Evolutionary conservation across 257 asterid species (phyloP).

Genomic region (Solanum dulcamara): DNA sequence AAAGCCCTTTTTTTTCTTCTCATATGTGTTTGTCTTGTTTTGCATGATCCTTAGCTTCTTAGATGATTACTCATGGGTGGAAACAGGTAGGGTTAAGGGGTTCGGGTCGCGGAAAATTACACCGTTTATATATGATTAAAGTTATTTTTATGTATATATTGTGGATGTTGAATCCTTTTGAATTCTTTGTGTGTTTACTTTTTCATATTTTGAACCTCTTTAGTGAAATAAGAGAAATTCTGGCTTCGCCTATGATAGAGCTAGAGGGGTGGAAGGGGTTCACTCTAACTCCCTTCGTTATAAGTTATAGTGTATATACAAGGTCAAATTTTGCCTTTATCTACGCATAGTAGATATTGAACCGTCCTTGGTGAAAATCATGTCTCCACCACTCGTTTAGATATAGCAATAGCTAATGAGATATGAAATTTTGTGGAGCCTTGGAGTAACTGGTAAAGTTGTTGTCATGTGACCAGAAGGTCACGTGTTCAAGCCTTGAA

Average conservation of each 20-base stretch:
- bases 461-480: no score
- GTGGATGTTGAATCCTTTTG: not conserved
- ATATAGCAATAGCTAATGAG: not conserved
- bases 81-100: not conserved
- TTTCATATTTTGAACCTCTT: not conserved
- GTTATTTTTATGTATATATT: not conserved
- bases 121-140: not conserved
- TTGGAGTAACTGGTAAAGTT: no score
- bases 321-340: not conserved
- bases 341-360: not conserved
- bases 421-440: not conserved
- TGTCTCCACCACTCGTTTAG: not conserved
- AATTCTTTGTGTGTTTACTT: not conserved
- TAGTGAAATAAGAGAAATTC: not conserved
- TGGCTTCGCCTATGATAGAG: not conserved
- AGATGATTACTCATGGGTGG: not conserved
- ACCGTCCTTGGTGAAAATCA: not conserved
- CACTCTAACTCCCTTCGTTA: not conserved
- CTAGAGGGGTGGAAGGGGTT: not conserved
- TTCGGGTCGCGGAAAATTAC: not conserved
- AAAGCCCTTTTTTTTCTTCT: not conserved
- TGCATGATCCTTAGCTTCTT: not conserved
- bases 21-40: not conserved
- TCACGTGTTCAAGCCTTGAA: no score
- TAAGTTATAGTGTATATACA: not conserved